Percentiles rank a stretch among this genome's conserved stretches.
Conservation (phyloP, 2,329 filamentous ascomycete species). For the Aspergillus ochraceus region DNA sequence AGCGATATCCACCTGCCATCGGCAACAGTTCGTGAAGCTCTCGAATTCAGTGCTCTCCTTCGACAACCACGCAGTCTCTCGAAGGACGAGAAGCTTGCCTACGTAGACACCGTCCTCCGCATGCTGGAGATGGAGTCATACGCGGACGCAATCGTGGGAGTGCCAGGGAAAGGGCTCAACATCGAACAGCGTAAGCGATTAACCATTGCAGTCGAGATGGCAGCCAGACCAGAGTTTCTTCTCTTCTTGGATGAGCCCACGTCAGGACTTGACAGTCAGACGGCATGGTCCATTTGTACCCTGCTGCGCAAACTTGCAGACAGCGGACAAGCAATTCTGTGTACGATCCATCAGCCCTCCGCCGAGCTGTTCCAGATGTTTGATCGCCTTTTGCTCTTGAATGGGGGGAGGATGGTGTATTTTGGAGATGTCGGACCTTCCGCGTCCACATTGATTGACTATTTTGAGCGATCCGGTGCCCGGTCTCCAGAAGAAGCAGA, state of each 20-base stretch:
- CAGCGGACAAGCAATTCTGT: conserved; percentile 86
- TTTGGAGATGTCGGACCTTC: conserved; percentile 66
- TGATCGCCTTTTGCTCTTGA: conserved; percentile 63
- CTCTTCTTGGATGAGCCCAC: conserved; percentile 89
- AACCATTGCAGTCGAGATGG: conserved; percentile 85
- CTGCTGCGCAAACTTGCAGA: conserved; percentile 87
- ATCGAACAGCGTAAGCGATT: conserved; percentile 65
- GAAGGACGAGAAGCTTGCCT: conserved; percentile 70
- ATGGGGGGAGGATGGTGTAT: conserved; percentile 67
- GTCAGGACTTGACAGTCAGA: conserved; percentile 82
- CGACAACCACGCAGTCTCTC: conserved; percentile 71
- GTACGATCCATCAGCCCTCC: conserved; percentile 96
- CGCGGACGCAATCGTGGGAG: conserved; percentile 78
- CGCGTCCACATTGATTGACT: conserved; percentile 57
- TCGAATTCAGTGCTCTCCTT: conserved; percentile 78
- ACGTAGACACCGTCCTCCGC: conserved; percentile 77
- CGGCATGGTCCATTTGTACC: conserved; percentile 81
- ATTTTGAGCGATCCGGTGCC: conserved; percentile 67
- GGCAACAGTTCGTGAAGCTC: conserved; percentile 77
- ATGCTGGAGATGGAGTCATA: conserved; percentile 82
- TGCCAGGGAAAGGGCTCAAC: conserved; percentile 69
- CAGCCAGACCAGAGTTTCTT: conserved; percentile 77
- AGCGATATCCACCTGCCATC: conserved; percentile 75
- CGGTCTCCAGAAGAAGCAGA: conserved; percentile 60
- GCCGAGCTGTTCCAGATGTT: conserved; percentile 92